Evolutionary conservation across 2,329 filamentous ascomycete genomes (phyloP).

Genomic region (Beauveria sp.): DNA sequence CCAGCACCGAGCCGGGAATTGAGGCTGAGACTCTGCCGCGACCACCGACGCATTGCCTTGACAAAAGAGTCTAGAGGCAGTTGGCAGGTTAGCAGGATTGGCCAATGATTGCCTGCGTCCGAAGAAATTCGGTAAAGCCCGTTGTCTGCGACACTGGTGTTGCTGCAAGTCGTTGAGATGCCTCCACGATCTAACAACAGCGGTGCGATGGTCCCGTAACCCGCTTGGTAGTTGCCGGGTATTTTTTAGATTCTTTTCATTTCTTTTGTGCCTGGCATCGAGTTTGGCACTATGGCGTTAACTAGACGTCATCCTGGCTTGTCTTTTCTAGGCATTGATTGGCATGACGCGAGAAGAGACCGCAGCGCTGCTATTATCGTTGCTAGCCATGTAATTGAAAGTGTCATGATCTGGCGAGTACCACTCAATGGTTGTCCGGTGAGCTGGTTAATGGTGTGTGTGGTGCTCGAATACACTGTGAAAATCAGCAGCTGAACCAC

Average conservation of each 20-base stretch:
- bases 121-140: constrained; percentile 8
- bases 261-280: neutral
- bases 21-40: neutral
- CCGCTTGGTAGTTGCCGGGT: neutral
- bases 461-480: neutral
- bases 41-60: neutral
- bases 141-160: neutral
- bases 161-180: neutral
- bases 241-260: neutral
- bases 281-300: neutral
- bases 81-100: neutral
- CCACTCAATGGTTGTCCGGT: neutral
- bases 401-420: neutral
- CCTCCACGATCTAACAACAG: neutral
- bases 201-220: neutral
- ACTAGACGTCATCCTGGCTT: neutral
- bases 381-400: neutral
- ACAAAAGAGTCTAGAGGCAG: neutral
- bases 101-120: neutral
- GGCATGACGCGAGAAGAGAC: neutral
- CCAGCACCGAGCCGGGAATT: neutral
- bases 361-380: neutral
- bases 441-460: neutral
- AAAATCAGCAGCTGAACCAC: neutral
- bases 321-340: constrained; percentile 2